Percentiles rank a stretch among this genome's conserved stretches.
phyloP scores from a whole-genome alignment of 192 early-diverging fungal genomes.

The Jimgerdemannia flammicorona region DNA sequence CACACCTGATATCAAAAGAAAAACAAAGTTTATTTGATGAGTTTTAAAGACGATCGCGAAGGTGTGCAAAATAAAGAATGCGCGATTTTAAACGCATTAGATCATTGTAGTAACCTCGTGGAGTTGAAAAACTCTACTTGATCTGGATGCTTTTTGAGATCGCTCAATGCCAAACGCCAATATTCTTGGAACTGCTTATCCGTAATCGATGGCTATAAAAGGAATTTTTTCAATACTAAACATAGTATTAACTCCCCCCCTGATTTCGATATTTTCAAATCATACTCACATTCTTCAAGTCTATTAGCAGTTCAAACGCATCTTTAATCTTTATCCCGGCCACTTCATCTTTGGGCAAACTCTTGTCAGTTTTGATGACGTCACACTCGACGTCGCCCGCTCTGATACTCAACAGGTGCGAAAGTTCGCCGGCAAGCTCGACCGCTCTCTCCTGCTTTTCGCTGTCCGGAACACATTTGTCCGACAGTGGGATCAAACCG shows the following conservation, averaged over 20 bases:
- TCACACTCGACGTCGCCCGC: constrained; percentile 19
- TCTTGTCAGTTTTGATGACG: constrained; percentile 5
- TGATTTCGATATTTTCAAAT: neutral
- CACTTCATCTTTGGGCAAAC: constrained; percentile 5
- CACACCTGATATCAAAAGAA: neutral
- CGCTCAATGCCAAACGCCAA: constrained; percentile 26
- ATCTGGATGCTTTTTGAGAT: constrained; percentile 10
- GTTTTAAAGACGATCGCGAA: neutral
- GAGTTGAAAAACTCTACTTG: constrained; percentile 7
- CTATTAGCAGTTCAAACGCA: constrained; percentile 11
- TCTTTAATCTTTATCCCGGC: constrained; percentile 17
- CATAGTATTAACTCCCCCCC: neutral
- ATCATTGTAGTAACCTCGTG: neutral
- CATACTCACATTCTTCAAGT: constrained; percentile 26
- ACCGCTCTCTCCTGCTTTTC: constrained; percentile 25
- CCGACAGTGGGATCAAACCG: constrained; percentile 23
- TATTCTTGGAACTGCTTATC: constrained; percentile 31
- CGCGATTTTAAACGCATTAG: neutral
- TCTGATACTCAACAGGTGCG: constrained; percentile 14
- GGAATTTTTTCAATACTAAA: neutral
- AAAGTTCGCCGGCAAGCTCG: constrained; percentile 17
- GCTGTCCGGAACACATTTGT: constrained; percentile 24
- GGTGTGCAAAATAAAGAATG: neutral
- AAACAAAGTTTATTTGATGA: too few species aligned
- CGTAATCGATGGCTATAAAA: constrained; percentile 22